Evolutionary conservation across 805 yeast genomes (phyloP).

Genomic region (Ogataea parapolymorpha): DNA sequence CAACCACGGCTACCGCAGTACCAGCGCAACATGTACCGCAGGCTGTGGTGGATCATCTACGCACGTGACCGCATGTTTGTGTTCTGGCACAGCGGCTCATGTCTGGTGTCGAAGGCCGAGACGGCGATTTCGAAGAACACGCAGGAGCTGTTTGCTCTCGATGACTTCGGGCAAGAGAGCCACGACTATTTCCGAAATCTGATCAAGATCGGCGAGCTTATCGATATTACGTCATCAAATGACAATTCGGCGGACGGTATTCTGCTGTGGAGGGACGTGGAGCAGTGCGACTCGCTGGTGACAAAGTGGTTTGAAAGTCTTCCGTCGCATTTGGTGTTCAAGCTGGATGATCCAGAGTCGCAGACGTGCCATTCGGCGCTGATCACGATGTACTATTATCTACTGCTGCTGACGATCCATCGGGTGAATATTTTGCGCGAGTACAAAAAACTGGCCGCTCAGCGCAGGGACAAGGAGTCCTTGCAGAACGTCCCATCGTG

Average conservation of each 20-base stretch:
- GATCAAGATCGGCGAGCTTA: slow-evolving; percentile 14
- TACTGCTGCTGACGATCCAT: slow-evolving; percentile 63
- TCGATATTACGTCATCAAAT: slow-evolving; percentile 8
- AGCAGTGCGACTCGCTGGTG: slow-evolving; percentile 67
- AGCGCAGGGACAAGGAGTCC: background rate
- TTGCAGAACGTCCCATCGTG: slow-evolving; percentile 49
- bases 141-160: slow-evolving; percentile 1
- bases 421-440: slow-evolving; percentile 33
- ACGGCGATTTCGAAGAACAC: slow-evolving; percentile 51
- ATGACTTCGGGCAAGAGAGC: background rate
- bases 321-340: slow-evolving; percentile 58
- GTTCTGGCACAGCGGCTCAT: slow-evolving; percentile 69
- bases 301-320: slow-evolving; percentile 69
- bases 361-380: slow-evolving; percentile 50
- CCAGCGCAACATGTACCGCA: slow-evolving; percentile 47
- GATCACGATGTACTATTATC: slow-evolving; percentile 66
- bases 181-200: slow-evolving; percentile 7
- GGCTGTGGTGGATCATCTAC: slow-evolving; percentile 72
- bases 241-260: background rate
- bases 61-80: slow-evolving; percentile 56
- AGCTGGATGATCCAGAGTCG: slow-evolving; percentile 41
- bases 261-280: slow-evolving; percentile 22
- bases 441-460: slow-evolving; percentile 19
- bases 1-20: slow-evolving; percentile 1
- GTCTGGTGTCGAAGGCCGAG: slow-evolving; percentile 62